Conservation (phyloP, 2,329 filamentous ascomycete species). For the Chaetomium strumarium region DNA sequence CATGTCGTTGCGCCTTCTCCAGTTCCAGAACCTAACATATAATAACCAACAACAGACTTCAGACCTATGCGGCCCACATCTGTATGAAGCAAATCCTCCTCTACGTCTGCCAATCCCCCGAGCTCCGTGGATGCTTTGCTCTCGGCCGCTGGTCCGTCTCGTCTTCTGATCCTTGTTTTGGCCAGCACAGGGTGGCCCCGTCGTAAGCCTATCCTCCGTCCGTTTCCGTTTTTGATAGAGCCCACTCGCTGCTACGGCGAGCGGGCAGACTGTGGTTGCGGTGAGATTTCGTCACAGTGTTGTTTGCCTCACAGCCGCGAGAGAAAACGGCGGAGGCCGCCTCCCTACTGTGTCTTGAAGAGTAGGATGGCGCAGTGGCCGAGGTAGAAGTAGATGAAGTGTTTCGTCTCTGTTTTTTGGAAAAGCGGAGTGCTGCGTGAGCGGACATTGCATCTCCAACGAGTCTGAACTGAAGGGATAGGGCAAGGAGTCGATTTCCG, state of each 20-base stretch:
- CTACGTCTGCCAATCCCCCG: neutral
- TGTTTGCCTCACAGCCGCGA: constrained; percentile 18
- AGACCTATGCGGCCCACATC: neutral
- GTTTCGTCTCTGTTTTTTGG: constrained; percentile 86
- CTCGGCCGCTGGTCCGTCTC: neutral
- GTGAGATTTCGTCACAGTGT: neutral
- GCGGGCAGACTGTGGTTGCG: neutral
- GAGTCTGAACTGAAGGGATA: neutral
- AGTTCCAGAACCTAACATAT: neutral
- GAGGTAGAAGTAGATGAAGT: constrained; percentile 99
- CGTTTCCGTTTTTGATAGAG: constrained; percentile 11
- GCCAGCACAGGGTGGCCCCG: neutral
- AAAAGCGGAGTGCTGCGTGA: constrained; percentile 3
- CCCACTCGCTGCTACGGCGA: constrained; percentile 3
- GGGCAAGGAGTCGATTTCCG: constrained; percentile 24
- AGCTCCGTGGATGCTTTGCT: neutral
- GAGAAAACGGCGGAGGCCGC: constrained; percentile 25
- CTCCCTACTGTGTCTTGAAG: constrained; percentile 89
- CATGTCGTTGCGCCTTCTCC: neutral
- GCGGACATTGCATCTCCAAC: neutral
- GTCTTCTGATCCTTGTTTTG: neutral
- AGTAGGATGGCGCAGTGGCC: constrained; percentile 96
- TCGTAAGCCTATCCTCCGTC: constrained; percentile 11
- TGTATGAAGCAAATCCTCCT: neutral
- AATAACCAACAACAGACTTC: neutral